Evolutionary conservation across 2,329 filamentous ascomycete species (phyloP), one percentile per base, ranked within the genome.

Genomic region (Fusarium secorum): DNA sequence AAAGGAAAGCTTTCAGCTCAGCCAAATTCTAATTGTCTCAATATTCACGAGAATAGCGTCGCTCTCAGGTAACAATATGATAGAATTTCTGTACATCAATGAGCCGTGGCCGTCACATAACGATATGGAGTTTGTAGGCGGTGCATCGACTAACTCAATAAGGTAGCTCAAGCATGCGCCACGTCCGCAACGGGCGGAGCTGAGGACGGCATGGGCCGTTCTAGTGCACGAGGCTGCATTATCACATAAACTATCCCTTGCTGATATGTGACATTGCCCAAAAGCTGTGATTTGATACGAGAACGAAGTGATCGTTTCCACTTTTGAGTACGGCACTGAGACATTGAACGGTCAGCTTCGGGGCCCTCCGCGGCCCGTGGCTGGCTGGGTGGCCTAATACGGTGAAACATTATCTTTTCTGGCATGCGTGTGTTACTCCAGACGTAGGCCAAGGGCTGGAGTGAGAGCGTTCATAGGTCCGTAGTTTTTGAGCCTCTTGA

Each of bases 11-110:
- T 5, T 38, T 52, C 48, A 52, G 32, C 48, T 52, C 10, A 52
- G 48, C 32, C 32, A n/a, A n/a, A 17, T 17, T 0, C 5, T 0
- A 5, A 17, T 9, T 11, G 1, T 52, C 4, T 38, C 18, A 38
- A 24, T 9, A 4, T 7, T 17, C 22, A 20, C 4, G 20, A 2
- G 0, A 1, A 26, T 35, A 3, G 30, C 1, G 13, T 9, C 17
- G 1, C 13, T n/a, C 4, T n/a, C 17, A 15, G 7, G 18, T 4
- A 1, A 15, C 9, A n/a, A 13, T 9, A n/a, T 17, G 22, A 36
- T 9, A 3, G 2, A 11, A 1, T 4, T n/a, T 5, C 5, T 17
- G 0, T 4, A 1, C 0, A 13, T 13, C 1, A 26, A 4, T 0
- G 9, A 24, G 11, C 32, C 1, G 33, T 14, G 28, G 2, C 11